Evolutionary conservation across 176 grass and related monocot genomes (phyloP), one percentile per base, ranked within the genome.

Genomic region (Poa pratensis): DNA sequence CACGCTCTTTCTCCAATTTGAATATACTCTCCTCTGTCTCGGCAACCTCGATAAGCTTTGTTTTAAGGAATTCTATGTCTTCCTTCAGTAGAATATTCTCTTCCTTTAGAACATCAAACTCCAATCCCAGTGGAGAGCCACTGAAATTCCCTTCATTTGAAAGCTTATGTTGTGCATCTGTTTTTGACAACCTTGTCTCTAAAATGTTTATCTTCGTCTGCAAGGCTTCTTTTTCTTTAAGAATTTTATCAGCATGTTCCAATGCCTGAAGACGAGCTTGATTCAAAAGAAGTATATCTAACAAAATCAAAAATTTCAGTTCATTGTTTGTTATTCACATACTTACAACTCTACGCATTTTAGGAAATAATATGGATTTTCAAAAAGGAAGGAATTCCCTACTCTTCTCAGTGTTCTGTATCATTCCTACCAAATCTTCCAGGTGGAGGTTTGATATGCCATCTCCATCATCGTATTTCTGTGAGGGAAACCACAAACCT

Each of bases 241-340:
- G 80, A 93, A 98, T 64, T 92, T 87, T 98, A 37, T 95, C 93
- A 81, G 91, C 62, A 83, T 65, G 81, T 87, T 90, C 87, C 70
- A 95, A 69, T 78, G 93, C 86, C 73, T 84, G 73, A 83, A 95
- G 67, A 76, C 89, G 92, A 84, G 93, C 96, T 90, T 95, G 85
- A 94, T 98, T 98, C 75, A 98, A 83, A 89, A 94, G 91, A 82
- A 95, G 77, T 88, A 95, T 92, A 94, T 98, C 96, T 98, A 90
- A 86, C 59, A 50, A 74, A 72, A 87, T 69, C 57, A 83, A 35
- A 83, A 35, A 4, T 28, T 75, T 17, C 43, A 85, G 80, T 30
- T 75, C 64, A 79, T 71, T 63, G 78, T 50, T 60, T 80, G 17
- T 80, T 35, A 67, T 76, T 69, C 24, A 14, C 52, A 78, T 57